phyloP scores from a whole-genome alignment of 495 filamentous ascomycete genomes.

The Ramalina peruviana region DNA sequence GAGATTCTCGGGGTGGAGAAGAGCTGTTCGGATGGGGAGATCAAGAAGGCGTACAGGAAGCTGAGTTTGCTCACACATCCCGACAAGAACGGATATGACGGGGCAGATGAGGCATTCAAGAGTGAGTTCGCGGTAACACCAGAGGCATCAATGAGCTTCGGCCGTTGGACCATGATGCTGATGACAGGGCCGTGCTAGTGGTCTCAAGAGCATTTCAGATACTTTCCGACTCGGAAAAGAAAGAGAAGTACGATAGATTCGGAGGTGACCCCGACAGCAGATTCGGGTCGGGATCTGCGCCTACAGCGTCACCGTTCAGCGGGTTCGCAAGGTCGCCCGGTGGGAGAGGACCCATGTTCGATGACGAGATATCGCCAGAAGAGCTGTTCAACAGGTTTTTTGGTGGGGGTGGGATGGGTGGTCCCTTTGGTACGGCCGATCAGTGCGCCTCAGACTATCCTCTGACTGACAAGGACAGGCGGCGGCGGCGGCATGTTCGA shows the following conservation, averaged over 20 bases:
- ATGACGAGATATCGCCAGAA: slow-evolving; percentile 89
- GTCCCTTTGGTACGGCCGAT: slow-evolving; percentile 45
- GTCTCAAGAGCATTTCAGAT: slow-evolving; percentile 87
- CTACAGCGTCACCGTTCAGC: slow-evolving; percentile 50
- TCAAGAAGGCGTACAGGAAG: slow-evolving; percentile 97
- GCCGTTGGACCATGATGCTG: neutral
- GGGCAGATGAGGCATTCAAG: slow-evolving; percentile 96
- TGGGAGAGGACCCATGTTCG: slow-evolving; percentile 46
- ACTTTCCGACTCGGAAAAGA: slow-evolving; percentile 86
- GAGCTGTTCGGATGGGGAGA: slow-evolving; percentile 61
- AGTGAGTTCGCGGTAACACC: slow-evolving; percentile 31
- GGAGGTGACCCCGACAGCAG: slow-evolving; percentile 85
- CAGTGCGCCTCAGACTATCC: neutral
- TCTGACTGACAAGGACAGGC: slow-evolving; percentile 17
- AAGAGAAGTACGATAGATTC: slow-evolving; percentile 69
- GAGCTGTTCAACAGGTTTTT: slow-evolving; percentile 96
- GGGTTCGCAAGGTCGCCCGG: slow-evolving; percentile 41
- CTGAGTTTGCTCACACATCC: slow-evolving; percentile 86
- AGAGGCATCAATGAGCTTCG: neutral
- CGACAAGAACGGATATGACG: slow-evolving; percentile 96
- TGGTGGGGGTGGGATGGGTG: slow-evolving; percentile 54
- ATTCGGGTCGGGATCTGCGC: slow-evolving; percentile 46
- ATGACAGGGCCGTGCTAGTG: slow-evolving; percentile 37
- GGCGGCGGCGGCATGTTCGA: slow-evolving; percentile 39
- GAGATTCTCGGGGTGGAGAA: slow-evolving; percentile 73